A percentile compares a stretch with the other conserved stretches of the same genome.
phyloP scores from a whole-genome alignment of 2,329 filamentous ascomycete species.

The Penicillium fuscoglaucum region DNA sequence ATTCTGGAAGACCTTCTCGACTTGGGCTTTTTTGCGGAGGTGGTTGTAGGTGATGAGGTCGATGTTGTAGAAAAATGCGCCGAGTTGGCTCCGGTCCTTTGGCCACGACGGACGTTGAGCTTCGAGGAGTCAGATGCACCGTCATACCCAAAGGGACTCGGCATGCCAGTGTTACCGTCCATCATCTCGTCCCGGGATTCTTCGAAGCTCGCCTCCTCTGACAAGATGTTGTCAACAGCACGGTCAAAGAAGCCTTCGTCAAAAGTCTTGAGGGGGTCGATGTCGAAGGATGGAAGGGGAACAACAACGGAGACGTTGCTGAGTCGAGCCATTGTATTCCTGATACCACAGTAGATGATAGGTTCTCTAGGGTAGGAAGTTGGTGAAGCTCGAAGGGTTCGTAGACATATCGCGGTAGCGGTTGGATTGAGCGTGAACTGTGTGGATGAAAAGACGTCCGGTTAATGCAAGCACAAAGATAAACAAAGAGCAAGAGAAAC shows the following conservation, averaged over 20 bases:
- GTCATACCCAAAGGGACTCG: neutral
- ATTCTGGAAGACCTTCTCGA: neutral
- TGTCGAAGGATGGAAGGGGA: constrained; percentile 22
- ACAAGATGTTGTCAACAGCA: constrained; percentile 28
- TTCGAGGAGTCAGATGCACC: neutral
- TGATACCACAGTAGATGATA: neutral
- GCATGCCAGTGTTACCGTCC: neutral
- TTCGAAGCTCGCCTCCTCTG: constrained; percentile 26
- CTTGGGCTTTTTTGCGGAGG: neutral
- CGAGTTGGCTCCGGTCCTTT: neutral
- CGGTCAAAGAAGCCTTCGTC: constrained; percentile 17
- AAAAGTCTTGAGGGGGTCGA: constrained; percentile 25
- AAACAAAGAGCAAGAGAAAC: neutral
- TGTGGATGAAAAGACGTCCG: neutral
- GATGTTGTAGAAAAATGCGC: neutral
- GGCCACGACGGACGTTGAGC: neutral
- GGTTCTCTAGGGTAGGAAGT: neutral
- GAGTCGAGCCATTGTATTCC: neutral
- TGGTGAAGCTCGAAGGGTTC: neutral
- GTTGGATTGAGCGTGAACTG: neutral
- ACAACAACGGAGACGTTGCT: constrained; percentile 20
- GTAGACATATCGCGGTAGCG: neutral
- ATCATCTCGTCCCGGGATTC: neutral
- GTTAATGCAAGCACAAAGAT: neutral
- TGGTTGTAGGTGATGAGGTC: neutral